A percentile compares a stretch with the other conserved stretches of the same genome.
Conservation (phyloP, 2,329 filamentous ascomycete species). For the Tolypocladium cylindrosporum region DNA sequence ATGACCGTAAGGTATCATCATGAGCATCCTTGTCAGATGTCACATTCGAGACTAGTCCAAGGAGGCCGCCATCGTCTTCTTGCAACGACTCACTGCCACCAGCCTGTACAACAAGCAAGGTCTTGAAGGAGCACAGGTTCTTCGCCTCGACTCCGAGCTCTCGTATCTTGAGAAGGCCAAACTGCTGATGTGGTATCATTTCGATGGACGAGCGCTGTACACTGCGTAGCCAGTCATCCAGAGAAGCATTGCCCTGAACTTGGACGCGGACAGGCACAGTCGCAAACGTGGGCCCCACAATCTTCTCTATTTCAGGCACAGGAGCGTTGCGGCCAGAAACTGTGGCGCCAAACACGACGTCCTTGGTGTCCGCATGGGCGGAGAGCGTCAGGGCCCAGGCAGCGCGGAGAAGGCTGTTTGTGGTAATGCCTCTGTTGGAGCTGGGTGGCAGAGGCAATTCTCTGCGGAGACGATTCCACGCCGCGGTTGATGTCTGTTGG, state of each 20-base stretch:
- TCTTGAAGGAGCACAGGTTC: background rate
- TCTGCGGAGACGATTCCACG: background rate
- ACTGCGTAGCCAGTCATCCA: background rate
- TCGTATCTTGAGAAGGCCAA: conserved; percentile 1
- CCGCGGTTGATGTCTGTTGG: no score
- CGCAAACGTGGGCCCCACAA: background rate
- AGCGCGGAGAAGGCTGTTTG: background rate
- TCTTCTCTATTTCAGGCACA: background rate
- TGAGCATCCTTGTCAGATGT: background rate
- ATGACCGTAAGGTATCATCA: background rate
- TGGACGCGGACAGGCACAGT: background rate
- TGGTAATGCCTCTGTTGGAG: background rate
- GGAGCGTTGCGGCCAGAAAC: background rate
- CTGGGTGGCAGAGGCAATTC: background rate
- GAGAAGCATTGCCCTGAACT: background rate
- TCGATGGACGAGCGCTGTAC: background rate
- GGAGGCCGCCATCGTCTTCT: background rate
- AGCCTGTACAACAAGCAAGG: conserved; percentile 1
- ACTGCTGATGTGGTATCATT: conserved; percentile 1
- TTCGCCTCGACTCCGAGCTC: background rate
- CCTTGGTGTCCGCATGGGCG: background rate
- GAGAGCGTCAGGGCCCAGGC: background rate
- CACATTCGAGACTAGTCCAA: background rate
- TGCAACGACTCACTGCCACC: background rate
- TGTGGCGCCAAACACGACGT: background rate